Base-by-base conservation (phyloP, 2,329 filamentous ascomycete genomes). In the Neopestalotiopsis sp. region DNA sequence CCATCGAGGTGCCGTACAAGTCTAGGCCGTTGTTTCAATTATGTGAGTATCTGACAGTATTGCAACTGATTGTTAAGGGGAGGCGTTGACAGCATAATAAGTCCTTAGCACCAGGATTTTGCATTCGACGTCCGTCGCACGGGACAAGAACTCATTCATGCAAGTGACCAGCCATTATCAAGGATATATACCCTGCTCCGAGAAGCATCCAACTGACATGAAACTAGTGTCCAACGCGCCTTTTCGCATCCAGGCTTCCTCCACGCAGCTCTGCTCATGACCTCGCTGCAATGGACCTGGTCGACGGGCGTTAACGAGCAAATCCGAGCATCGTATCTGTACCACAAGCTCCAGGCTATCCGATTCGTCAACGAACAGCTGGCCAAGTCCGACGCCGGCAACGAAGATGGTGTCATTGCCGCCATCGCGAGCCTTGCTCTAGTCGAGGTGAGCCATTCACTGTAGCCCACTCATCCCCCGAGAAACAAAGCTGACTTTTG, bases 301-400 rank as follows among this genome's bases (percentile, higher is more conserved):
- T 79, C 82, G 60, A 83, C 80, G 2, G 82, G 82, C 38, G 82
- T 82, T 65, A 79, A 82, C 72, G 82, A 84, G 66, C 78, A 81
- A 65, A 82, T 83, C 71, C 80, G 81, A 71, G 77, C 84, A 28
- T 81, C 82, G 12, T 84, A 84, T 71, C 77, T 84, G 65, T 83
- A 84, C 68, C 82, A 84, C 73, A 84, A 84, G 71, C 77, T 83
- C 32, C 81, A 83, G 62, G 83, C 83, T 12, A 84, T 84, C 73
- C 80, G 82, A 66, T 84, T 83, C 69, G 82, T 83, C 63, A 81
- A 82, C 69, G 78, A 82, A 70, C 82, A 84, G 69, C 74, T 84
- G 57, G 78, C 78, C 61, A 76, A 78, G 45, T 75, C 78, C n/a
- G 78, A 79, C 60, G 75, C 76, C 7, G 81, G 77, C 40, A 76